A percentile compares a stretch with the other conserved stretches of the same genome.
Evolutionary conservation across 2,329 filamentous ascomycete genomes (phyloP).

Genomic region (Phaeosphaeria sp.): DNA sequence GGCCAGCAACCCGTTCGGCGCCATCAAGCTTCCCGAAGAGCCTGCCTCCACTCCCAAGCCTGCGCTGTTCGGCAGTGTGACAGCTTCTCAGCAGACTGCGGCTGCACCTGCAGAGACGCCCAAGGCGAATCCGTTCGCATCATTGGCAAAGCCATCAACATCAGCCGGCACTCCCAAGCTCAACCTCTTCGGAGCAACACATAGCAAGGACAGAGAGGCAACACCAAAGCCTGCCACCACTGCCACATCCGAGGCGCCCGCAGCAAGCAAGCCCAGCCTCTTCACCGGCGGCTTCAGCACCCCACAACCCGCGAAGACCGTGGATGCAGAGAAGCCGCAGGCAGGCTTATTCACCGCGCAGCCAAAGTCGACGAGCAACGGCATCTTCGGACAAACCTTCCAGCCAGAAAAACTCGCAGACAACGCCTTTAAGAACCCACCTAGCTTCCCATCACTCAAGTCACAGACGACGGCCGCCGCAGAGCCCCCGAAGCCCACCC

Average conservation of each 20-base stretch:
- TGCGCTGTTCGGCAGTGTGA: conserved; percentile 15
- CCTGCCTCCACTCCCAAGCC: conserved; percentile 7
- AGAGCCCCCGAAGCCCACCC: conserved; percentile 14
- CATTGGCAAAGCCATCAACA: conserved; percentile 20
- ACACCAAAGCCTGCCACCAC: background rate
- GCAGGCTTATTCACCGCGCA: conserved; percentile 26
- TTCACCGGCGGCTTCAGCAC: conserved; percentile 31
- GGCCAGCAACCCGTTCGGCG: conserved; percentile 22
- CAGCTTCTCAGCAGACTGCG: conserved; percentile 4
- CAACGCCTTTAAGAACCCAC: conserved; percentile 16
- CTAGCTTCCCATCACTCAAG: conserved; percentile 14
- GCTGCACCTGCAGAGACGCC: conserved; percentile 18
- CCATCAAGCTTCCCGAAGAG: conserved; percentile 17
- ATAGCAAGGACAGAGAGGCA: conserved; percentile 17
- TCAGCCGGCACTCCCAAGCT: conserved; percentile 12
- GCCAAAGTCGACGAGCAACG: conserved; percentile 24
- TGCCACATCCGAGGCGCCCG: conserved; percentile 17
- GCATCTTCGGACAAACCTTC: conserved; percentile 26
- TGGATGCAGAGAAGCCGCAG: conserved; percentile 19
- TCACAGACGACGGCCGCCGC: conserved; percentile 8
- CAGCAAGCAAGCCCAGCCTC: conserved; percentile 20
- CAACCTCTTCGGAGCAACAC: conserved; percentile 23
- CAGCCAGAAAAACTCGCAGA: conserved; percentile 17
- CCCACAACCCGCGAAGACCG: conserved; percentile 27
- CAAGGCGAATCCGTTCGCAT: conserved; percentile 29